These are phyloP conservation scores for Tanacetum coccineum DNA, from an alignment of 129 eudicot species.

Conservation along the genomic window DNA sequence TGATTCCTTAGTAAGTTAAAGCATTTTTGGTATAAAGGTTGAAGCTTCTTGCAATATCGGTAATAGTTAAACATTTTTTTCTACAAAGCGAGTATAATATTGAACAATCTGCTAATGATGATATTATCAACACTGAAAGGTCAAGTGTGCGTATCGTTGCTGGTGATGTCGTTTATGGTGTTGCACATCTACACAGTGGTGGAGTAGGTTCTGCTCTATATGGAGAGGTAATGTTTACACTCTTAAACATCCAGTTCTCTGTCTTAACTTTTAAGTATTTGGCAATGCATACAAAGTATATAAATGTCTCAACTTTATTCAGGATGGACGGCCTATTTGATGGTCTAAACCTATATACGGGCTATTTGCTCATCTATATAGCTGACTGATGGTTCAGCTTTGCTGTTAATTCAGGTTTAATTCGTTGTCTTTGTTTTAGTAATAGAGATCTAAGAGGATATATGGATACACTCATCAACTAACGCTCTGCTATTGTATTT, in stretches of 20 bases:
- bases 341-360: conserved; percentile 65
- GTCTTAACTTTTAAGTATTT: neutral
- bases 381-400: too few relatives aligned
- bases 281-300: too few relatives aligned
- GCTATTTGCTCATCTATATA: too few relatives aligned
- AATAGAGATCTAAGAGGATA: too few relatives aligned
- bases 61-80: neutral
- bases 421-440: too few relatives aligned
- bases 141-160: conserved; percentile 32
- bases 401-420: too few relatives aligned
- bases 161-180: conserved; percentile 68
- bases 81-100: conserved; percentile 52
- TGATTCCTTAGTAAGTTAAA: conserved; percentile 39
- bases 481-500: too few relatives aligned
- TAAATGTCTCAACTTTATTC: neutral
- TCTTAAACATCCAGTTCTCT: neutral
- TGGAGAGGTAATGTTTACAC: conserved; percentile 39
- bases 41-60: neutral
- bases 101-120: conserved; percentile 33
- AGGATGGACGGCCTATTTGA: conserved; percentile 77
- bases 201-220: conserved; percentile 56
- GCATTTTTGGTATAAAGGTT: too few relatives aligned
- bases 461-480: too few relatives aligned
- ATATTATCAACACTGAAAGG: conserved; percentile 33
- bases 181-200: conserved; percentile 61